Conservation (phyloP, 2,329 filamentous ascomycete species). For the Orbilia blumenaviensis region DNA sequence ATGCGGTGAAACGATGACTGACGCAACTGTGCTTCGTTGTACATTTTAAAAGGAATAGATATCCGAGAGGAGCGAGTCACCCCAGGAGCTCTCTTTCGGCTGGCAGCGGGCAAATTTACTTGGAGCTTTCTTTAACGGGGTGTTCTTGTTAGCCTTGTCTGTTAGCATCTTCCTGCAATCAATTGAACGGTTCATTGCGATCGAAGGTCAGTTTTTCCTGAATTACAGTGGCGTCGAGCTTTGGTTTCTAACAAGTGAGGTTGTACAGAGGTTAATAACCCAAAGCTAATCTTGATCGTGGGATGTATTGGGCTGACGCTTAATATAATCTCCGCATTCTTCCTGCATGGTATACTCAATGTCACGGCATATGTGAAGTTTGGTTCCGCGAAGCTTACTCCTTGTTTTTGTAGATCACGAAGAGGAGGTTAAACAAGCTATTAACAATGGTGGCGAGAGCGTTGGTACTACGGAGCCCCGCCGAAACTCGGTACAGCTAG, state of each 20-base stretch:
- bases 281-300: conserved; percentile 73
- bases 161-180: conserved; percentile 78
- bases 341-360: conserved; percentile 70
- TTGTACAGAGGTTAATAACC: conserved; percentile 69
- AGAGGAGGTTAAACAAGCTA: conserved; percentile 58
- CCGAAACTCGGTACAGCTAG: conserved; percentile 14
- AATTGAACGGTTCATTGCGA: conserved; percentile 73
- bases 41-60: conserved; percentile 62
- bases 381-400: background rate
- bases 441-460: conserved; percentile 40
- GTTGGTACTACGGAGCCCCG: conserved; percentile 26
- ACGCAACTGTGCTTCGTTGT: conserved; percentile 16
- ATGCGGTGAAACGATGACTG: background rate
- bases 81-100: conserved; percentile 73
- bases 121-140: conserved; percentile 82
- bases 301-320: conserved; percentile 73
- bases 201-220: conserved; percentile 64
- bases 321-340: conserved; percentile 73
- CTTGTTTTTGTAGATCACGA: conserved; percentile 59
- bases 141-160: conserved; percentile 76
- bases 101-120: conserved; percentile 78
- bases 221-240: background rate
- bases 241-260: conserved; percentile 9
- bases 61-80: conserved; percentile 68
- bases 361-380: conserved; percentile 53